phyloP scores from a whole-genome alignment of 1,284 basidiomycete species.

The Boletus semigastroideus region DNA sequence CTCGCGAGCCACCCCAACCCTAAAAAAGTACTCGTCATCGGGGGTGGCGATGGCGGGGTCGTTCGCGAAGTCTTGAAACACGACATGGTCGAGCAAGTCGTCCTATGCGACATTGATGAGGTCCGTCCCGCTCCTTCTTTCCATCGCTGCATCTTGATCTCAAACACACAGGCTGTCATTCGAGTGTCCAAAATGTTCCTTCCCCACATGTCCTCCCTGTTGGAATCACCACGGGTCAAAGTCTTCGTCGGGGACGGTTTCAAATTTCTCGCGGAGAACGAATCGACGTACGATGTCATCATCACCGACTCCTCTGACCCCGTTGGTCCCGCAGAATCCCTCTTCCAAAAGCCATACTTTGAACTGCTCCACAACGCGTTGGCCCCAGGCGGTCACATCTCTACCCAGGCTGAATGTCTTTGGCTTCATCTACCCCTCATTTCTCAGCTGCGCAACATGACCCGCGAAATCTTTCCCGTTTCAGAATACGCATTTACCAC shows the following conservation, averaged over 20 bases:
- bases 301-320: constrained; percentile 99
- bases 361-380: constrained; percentile 90
- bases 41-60: constrained; percentile 95
- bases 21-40: constrained; percentile 94
- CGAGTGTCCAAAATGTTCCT: constrained; percentile 93
- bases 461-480: constrained; percentile 78
- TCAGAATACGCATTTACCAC: constrained; percentile 95
- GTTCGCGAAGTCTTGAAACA: constrained; percentile 98
- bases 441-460: constrained; percentile 72
- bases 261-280: constrained; percentile 92
- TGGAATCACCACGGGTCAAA: constrained; percentile 82
- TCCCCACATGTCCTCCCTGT: constrained; percentile 90
- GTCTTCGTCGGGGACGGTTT: constrained; percentile 96
- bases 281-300: constrained; percentile 94
- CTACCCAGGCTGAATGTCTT: constrained; percentile 94
- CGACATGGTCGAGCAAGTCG: constrained; percentile 86
- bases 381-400: constrained; percentile 89
- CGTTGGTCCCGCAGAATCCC: constrained; percentile 90
- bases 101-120: constrained; percentile 98
- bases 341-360: constrained; percentile 99
- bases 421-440: constrained; percentile 96
- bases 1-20: constrained; percentile 96
- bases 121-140: constrained; percentile 36
- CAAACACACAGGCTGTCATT: constrained; percentile 73
- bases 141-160: neutral